Base-by-base conservation (phyloP, 1,284 basidiomycete species). In the Pseudozyma sp. region DNA sequence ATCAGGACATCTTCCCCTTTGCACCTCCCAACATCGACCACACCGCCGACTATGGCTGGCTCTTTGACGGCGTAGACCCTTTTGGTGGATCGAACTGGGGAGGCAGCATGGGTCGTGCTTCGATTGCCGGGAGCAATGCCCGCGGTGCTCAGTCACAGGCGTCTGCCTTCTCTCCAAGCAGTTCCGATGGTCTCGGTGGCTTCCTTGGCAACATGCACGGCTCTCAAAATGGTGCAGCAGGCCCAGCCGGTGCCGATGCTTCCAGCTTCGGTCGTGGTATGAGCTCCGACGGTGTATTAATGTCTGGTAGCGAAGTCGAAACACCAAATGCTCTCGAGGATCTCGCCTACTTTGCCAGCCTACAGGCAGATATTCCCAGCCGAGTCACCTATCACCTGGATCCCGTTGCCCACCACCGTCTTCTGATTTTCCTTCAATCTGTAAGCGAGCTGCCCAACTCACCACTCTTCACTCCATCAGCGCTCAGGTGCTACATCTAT, bases 371-470 rank as follows among this genome's bases (percentile, higher is more conserved):
- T 42, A 78, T 76, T 31, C 73, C 76, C 5, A 70, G 65, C 36
- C 65, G 66, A 11, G 52, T 69, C 48, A 69, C 73, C 40, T 78
- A 67, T 35, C 69, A 74, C 40, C 58, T 78, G 35, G 77, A 79
- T 34, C 72, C 64, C 3, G 64, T 68, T 10, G 70, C 68, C 21
- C 73, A 76, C 35, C 59, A 64, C 31, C 59, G 78, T 13, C 59
- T 80, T 16, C 70, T 80, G 49, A 67, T 69, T 63, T 80, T 80
- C 56, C 57, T 80, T 21, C 61, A 66, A 34, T 75, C 74, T 6
- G 70, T 79, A 50, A 73, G 61, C 56, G 70, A 80, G 55, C 69
- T 80, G 12, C 60, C 74, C n/a, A 77, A 59, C 36, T 79, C 77
- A 21, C 69, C 76, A 2, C 61, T 79, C 9, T 79, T 80, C 54